Conservation (phyloP, 2,329 filamentous ascomycete species). For the Anisogramma anomala region DNA sequence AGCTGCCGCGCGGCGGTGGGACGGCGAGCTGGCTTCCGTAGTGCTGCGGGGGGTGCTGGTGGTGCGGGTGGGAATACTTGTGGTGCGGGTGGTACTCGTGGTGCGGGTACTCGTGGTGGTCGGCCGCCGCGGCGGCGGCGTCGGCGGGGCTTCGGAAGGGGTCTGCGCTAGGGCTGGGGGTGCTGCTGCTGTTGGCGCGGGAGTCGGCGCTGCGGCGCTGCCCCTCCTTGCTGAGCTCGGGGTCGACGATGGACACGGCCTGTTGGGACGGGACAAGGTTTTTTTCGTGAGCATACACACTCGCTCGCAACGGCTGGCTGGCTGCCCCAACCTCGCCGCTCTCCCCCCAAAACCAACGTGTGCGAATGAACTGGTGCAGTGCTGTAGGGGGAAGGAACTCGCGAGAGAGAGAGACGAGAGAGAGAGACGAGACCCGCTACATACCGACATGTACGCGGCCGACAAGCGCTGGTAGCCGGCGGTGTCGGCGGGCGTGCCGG, state of each 20-base stretch:
- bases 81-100: not conserved
- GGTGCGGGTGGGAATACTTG: not conserved
- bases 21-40: not conserved
- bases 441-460: constrained; percentile 7
- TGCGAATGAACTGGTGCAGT: too few relatives aligned
- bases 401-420: too few relatives aligned
- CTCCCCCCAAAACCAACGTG: too few relatives aligned
- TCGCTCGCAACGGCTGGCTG: too few relatives aligned
- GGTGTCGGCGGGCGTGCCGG: not conserved
- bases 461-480: not conserved
- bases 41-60: not conserved
- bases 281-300: too few relatives aligned
- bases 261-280: too few relatives aligned
- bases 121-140: not conserved
- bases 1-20: not conserved
- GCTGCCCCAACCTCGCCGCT: too few relatives aligned
- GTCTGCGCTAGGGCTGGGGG: not conserved
- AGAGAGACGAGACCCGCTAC: too few relatives aligned
- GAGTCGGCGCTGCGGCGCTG: constrained; percentile 5
- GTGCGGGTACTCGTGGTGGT: not conserved
- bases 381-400: too few relatives aligned
- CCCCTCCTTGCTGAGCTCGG: not conserved
- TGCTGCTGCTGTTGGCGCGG: not conserved
- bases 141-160: not conserved
- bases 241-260: constrained; percentile 1